Percentiles rank a stretch among this genome's conserved stretches.
Conservation (phyloP, 1,139 yeast genomes). For the Hemisphaericaspora xylanilytica region DNA sequence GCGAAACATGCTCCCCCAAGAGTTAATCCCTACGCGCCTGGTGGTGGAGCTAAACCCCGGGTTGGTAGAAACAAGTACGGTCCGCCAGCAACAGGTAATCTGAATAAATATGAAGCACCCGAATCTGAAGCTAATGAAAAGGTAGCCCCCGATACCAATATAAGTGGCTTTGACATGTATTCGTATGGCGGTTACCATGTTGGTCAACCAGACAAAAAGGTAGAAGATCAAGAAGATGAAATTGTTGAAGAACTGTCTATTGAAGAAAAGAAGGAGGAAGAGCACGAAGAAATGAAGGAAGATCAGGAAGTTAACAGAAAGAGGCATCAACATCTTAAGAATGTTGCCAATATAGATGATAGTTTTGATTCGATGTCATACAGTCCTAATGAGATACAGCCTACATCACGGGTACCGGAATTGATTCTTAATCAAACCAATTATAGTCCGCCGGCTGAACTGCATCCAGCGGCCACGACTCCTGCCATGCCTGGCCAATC, state of each 20-base stretch:
- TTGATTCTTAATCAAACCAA: constrained; percentile 10
- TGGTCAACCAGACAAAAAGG: constrained; percentile 7
- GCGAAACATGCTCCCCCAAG: constrained; percentile 14
- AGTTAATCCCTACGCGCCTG: constrained; percentile 45
- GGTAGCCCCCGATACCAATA: constrained; percentile 12
- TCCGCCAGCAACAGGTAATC: constrained; percentile 19
- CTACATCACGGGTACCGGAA: constrained; percentile 16
- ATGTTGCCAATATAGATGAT: constrained; percentile 26
- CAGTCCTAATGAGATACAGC: constrained; percentile 11
- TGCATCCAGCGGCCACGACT: neutral
- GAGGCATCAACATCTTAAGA: constrained; percentile 6
- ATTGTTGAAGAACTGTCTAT: too few species aligned
- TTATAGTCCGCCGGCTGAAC: neutral
- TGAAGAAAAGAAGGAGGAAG: constrained; percentile 2
- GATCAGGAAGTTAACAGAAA: neutral
- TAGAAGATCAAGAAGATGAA: constrained; percentile 9
- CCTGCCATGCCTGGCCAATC: constrained; percentile 3
- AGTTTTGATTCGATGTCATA: constrained; percentile 23
- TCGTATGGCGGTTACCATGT: constrained; percentile 19
- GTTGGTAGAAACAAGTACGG: constrained; percentile 27
- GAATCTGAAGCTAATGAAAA: constrained; percentile 14
- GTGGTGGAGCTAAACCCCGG: constrained; percentile 16
- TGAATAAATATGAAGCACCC: constrained; percentile 2
- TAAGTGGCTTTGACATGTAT: constrained; percentile 37
- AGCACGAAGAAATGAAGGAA: constrained; percentile 2